Evolutionary conservation across 2,329 filamentous ascomycete species (phyloP).

Genomic region (Alternaria gaisen): DNA sequence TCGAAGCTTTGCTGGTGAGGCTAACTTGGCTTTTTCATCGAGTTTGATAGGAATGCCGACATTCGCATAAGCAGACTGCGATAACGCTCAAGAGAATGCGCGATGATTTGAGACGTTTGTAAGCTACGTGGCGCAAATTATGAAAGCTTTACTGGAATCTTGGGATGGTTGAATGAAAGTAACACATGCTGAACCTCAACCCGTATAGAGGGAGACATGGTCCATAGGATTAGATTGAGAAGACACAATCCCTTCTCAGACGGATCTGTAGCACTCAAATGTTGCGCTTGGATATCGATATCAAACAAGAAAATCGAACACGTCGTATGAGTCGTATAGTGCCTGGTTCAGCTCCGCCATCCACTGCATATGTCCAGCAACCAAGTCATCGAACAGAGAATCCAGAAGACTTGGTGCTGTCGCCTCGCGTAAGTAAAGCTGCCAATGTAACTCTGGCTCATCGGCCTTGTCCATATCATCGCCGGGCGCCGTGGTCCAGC

Average conservation of each 20-base stretch:
- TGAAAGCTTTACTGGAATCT: not conserved
- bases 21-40: not conserved
- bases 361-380: slow-evolving; percentile 14
- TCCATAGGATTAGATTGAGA: not conserved
- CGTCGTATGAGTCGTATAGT: not conserved
- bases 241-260: not conserved
- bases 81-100: not conserved
- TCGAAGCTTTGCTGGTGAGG: slow-evolving; percentile 10
- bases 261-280: not conserved
- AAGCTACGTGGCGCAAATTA: not conserved
- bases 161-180: not conserved
- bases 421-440: not conserved
- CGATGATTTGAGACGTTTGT: not conserved
- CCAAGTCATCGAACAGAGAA: slow-evolving; percentile 10
- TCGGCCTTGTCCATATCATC: not conserved
- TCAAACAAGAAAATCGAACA: slow-evolving; percentile 2
- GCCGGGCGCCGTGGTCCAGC: not conserved
- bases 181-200: not conserved
- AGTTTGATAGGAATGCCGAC: not conserved
- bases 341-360: slow-evolving; percentile 12
- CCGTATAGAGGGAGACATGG: not conserved
- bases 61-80: not conserved
- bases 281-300: not conserved
- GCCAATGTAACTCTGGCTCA: not conserved
- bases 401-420: not conserved